phyloP scores from a whole-genome alignment of 225 moss, liverwort and hornwort genomes.

The Thuidium tamariscinum region DNA sequence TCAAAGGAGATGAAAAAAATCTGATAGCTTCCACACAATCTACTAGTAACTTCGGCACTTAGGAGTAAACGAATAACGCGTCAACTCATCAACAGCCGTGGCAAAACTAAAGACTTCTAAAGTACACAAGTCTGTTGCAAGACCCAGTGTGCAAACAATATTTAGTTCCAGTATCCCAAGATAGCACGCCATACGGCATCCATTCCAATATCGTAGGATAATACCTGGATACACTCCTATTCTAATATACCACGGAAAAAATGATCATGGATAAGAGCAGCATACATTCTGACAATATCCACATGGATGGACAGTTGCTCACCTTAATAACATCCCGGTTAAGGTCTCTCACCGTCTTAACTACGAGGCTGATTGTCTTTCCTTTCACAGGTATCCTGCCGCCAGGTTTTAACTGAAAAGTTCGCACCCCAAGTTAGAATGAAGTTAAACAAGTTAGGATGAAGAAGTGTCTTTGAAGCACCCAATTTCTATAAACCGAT shows the following conservation, averaged over 20 bases:
- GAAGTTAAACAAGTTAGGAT: not conserved
- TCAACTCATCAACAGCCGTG: not conserved
- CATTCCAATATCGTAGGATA: not conserved
- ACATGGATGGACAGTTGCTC: not conserved
- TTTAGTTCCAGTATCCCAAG: not conserved
- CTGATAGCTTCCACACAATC: not conserved
- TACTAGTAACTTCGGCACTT: not conserved
- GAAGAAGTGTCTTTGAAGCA: not conserved
- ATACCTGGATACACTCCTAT: not conserved
- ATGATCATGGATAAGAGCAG: not conserved
- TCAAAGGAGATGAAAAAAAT: not conserved
- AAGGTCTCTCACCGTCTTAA: conserved; percentile 45
- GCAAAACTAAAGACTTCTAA: not conserved
- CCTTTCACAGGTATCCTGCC: conserved; percentile 72
- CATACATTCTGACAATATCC: not conserved
- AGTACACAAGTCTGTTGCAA: not conserved
- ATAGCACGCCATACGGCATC: not conserved
- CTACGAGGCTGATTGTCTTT: conserved; percentile 35
- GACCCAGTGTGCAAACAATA: not conserved
- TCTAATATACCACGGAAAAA: not conserved
- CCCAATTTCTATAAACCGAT: not conserved
- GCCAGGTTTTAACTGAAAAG: conserved; percentile 67
- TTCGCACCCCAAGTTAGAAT: not conserved
- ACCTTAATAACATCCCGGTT: conserved; percentile 84
- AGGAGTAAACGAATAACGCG: not conserved